Conservation (phyloP, 495 filamentous ascomycete species). For the Cladorrhinum samala region DNA sequence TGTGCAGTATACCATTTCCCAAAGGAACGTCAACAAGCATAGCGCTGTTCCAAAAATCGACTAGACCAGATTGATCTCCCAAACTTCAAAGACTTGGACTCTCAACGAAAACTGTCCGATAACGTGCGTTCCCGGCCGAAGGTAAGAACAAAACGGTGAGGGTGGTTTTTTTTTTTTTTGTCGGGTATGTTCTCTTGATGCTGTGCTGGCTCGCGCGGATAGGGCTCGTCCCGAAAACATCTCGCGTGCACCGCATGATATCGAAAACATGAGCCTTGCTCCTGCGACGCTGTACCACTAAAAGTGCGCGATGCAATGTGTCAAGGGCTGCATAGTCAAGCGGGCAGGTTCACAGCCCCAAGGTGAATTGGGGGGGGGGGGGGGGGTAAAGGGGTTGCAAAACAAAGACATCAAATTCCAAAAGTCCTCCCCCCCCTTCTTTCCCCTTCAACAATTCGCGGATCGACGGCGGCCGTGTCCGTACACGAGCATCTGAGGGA, state of each 20-base stretch:
- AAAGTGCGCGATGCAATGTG: slow-evolving; percentile 7
- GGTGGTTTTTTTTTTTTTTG: too few relatives aligned
- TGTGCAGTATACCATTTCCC: neutral
- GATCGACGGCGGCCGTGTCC: slow-evolving; percentile 21
- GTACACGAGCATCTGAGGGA: slow-evolving; percentile 1
- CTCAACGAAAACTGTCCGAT: neutral
- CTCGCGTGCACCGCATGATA: slow-evolving; percentile 6
- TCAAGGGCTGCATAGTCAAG: slow-evolving; percentile 12
- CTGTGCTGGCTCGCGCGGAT: slow-evolving; percentile 4
- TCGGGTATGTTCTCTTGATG: neutral
- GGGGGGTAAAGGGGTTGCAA: neutral
- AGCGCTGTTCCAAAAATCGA: neutral
- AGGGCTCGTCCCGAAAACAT: neutral
- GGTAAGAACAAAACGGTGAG: neutral
- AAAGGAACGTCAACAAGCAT: neutral
- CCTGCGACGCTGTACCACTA: slow-evolving; percentile 7
- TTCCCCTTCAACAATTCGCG: neutral
- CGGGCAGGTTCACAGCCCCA: too few relatives aligned
- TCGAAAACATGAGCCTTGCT: slow-evolving; percentile 7
- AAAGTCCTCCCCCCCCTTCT: neutral
- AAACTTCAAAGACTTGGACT: too few relatives aligned
- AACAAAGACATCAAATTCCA: slow-evolving; percentile 9
- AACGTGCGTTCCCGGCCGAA: neutral
- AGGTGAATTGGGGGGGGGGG: too few relatives aligned
- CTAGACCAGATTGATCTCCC: too few relatives aligned